These are phyloP conservation scores for Xanthoconium purpureum DNA, from an alignment of 768 basidiomycete genomes.

Conservation along the genomic window DNA sequence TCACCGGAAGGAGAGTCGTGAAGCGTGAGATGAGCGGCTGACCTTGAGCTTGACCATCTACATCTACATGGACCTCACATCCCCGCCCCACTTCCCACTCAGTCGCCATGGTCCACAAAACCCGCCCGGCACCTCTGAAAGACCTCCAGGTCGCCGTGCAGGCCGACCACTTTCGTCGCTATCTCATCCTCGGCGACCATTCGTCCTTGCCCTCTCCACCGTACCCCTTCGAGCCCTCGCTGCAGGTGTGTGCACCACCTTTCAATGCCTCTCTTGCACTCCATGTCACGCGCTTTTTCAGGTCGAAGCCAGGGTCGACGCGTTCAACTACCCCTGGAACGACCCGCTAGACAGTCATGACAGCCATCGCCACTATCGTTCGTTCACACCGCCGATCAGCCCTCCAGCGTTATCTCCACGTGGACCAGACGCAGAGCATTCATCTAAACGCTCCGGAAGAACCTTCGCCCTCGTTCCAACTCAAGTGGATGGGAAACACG, in stretches of 20 bases:
- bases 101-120: constrained; percentile 4
- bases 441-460: constrained; percentile 20
- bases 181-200: constrained; percentile 10
- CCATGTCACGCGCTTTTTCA: not conserved
- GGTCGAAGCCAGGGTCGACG: not conserved
- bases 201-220: not conserved
- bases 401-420: constrained; percentile 10
- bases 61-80: too few relatives aligned
- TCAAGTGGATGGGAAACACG: constrained; percentile 10
- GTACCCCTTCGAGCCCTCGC: constrained; percentile 2
- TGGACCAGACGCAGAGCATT: not conserved
- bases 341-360: not conserved
- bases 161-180: constrained; percentile 8
- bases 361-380: not conserved
- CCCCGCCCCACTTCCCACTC: not conserved
- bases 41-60: constrained; percentile 4
- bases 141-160: constrained; percentile 19
- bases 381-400: constrained; percentile 16
- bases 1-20: constrained; percentile 17
- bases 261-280: not conserved
- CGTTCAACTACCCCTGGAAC: not conserved
- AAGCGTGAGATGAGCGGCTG: constrained; percentile 19
- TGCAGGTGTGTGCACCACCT: not conserved
- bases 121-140: constrained; percentile 13
- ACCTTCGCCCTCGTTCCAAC: constrained; percentile 16